Evolutionary conservation across 805 yeast genomes (phyloP), one percentile per base, ranked within the genome.

Genomic region (Sporopachydermia quercuum): DNA sequence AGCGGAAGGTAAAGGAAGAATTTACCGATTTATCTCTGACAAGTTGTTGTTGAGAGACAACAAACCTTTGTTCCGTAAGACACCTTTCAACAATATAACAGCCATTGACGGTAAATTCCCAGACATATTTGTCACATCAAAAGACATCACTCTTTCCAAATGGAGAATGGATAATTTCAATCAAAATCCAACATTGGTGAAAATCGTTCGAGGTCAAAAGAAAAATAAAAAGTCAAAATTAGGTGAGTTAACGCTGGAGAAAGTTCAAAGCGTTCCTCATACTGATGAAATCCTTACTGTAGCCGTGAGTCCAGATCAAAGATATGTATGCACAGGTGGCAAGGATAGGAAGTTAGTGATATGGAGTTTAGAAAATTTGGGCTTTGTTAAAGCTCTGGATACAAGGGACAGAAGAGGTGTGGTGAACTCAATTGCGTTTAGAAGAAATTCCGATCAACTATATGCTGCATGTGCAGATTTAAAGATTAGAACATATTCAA

Each of bases 401-500:
- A 78, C 91, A 1, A 71, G 68, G 39, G 82, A 76, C 49, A 70
- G 77, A 43, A 70, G 77, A 40, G 84, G 91, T 34, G 73, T 72
- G 33, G 79, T 89, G 4, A 64, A 79, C 46, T 71, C 89, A 15
- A 58, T 87, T 39, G 68, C 74, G 2, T 91, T 91, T 62, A 75
- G 95, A 48, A 70, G 87, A 50, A 74, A 72, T 42, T 67, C 89
- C 3, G 91, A 81, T 60, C 91, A 85, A 56, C 64, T 91, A 44
- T 91, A 79, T 54, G 97, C 87, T 16, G 81, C 95, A 1, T 85
- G 96, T 60, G 89, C 86, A 1, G 98, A 91, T 58, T 72, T 86
- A 52, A 79, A 87, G 49, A 79, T 91, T 47, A 74, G 96, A 55
- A 82, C 94, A 0, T 91, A 73, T 56, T 78, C 87, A 46, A 69